Evolutionary conservation across 2,329 filamentous ascomycete species (phyloP), one percentile per base, ranked within the genome.

Genomic region (Hymenoscyphus salicellus): DNA sequence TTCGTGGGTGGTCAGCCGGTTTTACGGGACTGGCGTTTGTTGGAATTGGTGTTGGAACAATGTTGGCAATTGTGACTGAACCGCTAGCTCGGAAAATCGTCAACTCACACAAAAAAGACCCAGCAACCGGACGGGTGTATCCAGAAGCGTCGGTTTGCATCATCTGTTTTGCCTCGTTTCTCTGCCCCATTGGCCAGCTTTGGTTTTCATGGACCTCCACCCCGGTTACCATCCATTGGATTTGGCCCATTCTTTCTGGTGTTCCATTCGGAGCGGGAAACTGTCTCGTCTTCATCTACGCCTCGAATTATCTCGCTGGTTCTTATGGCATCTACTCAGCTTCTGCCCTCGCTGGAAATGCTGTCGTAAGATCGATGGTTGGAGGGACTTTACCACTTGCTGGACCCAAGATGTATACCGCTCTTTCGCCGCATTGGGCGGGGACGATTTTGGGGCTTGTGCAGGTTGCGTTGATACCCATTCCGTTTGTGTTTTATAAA

Each of bases 181-280:
- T 92, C 0, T 87, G 90, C 0, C 90, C 92, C 0, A 76, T 91
- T 2, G 93, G 93, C 17, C 89, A 97, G 76, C 84, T 97, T 28
- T 89, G 89, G 76, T 97, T 97, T 73, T 87, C 91, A 0, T 97
- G 92, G 92, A 96, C 93, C 0, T 93, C 89, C 66, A 85, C 92
- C 0, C 93, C 93, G 0, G 79, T 78, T 0, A 84, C 85, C 4
- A 91, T 96, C 36, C 93, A 92, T 75, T 96, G 91, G 89, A 87
- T 92, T n/a, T 82, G 86, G 23, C 89, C 91, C 1, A 89, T 96
- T 58, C 79, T 91, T 0, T 91, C 91, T 1, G 91, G 92, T 0
- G 84, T 96, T 5, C 89, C 89, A 0, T 96, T 95, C 71, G 91
- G 91, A 10, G 82, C 84, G 0, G 92, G 92, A 0, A 95, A 94